phyloP scores from a whole-genome alignment of 2,329 filamentous ascomycete genomes.

The Ceratocystis smalleyi region DNA sequence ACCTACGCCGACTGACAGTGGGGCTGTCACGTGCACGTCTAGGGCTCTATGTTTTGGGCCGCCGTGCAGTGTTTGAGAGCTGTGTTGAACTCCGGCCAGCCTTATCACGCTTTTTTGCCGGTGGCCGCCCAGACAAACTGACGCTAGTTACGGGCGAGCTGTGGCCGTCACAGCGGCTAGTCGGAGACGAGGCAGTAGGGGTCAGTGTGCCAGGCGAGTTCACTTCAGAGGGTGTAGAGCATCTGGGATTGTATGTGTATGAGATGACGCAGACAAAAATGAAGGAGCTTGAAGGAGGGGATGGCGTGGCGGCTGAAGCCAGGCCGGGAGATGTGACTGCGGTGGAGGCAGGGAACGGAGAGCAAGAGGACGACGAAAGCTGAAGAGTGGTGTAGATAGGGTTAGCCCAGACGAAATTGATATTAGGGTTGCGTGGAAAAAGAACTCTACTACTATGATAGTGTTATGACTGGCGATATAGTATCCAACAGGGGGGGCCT shows the following conservation, averaged over 20 bases:
- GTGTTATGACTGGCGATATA: no score
- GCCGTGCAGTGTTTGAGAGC: slow-evolving; percentile 72
- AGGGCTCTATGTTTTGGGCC: slow-evolving; percentile 81
- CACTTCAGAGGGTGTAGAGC: slow-evolving; percentile 80
- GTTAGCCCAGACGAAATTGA: no score
- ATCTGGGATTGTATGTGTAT: slow-evolving; percentile 87
- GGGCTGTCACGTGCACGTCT: slow-evolving; percentile 83
- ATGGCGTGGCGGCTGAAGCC: slow-evolving; percentile 22
- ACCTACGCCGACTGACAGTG: slow-evolving; percentile 84
- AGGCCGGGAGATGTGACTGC: slow-evolving; percentile 18
- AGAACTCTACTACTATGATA: no score
- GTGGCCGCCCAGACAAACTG: slow-evolving; percentile 57
- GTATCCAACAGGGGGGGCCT: no score
- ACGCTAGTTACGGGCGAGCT: slow-evolving; percentile 72
- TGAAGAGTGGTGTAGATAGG: no score
- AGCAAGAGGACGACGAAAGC: background rate
- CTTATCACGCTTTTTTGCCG: slow-evolving; percentile 58
- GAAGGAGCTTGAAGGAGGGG: slow-evolving; percentile 30
- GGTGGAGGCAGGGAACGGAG: background rate
- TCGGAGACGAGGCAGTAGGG: slow-evolving; percentile 26
- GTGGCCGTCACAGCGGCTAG: slow-evolving; percentile 50
- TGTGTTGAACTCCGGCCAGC: slow-evolving; percentile 78
- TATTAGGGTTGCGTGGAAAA: no score
- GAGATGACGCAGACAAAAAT: slow-evolving; percentile 69
- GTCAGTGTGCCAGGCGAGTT: slow-evolving; percentile 39